Conservation (phyloP, 306 rosid species). For the Chamaecrista fasciculata region DNA sequence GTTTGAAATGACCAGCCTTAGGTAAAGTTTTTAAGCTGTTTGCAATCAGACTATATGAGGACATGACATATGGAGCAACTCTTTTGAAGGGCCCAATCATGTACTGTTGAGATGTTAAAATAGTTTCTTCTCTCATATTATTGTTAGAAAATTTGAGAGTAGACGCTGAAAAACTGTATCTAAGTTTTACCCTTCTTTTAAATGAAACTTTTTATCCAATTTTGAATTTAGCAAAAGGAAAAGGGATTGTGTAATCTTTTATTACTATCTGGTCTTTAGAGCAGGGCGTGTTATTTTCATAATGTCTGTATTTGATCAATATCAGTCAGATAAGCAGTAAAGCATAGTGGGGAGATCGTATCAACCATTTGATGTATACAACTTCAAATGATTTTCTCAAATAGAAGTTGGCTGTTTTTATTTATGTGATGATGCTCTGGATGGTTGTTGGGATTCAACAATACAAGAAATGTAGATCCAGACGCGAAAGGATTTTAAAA, state of each 20-base stretch:
- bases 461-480: slow-evolving; percentile 12
- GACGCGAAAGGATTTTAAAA: background rate
- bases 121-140: background rate
- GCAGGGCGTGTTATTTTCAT: background rate
- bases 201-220: too few species aligned
- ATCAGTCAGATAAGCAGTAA: background rate
- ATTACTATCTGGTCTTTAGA: background rate
- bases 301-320: background rate
- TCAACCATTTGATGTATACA: background rate
- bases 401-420: background rate
- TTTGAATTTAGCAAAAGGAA: too few species aligned
- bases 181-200: background rate
- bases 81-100: background rate
- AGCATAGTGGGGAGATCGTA: background rate
- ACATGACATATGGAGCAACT: background rate
- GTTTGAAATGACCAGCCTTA: background rate
- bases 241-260: background rate
- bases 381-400: background rate
- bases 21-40: background rate
- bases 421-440: background rate
- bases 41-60: background rate
- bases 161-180: background rate
- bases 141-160: background rate
- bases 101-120: background rate
- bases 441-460: background rate